Evolutionary conservation across 768 basidiomycete genomes (phyloP).

Genomic region (Boletus rubroflammeus): DNA sequence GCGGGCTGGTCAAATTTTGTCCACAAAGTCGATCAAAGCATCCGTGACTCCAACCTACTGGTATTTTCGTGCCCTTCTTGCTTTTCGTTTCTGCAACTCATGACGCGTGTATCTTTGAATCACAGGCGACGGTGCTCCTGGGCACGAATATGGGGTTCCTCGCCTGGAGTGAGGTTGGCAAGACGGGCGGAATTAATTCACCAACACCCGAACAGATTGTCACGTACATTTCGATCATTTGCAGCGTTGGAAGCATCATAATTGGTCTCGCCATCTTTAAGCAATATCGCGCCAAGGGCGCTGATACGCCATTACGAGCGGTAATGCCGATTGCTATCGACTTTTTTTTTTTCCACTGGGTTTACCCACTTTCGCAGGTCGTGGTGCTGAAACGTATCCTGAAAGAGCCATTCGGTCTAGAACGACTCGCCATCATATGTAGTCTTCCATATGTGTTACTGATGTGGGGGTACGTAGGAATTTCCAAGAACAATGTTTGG

Average conservation of each 20-base stretch:
- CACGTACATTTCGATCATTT: slow-evolving; percentile 28
- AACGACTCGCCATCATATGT: slow-evolving; percentile 38
- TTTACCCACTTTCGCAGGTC: slow-evolving; percentile 17
- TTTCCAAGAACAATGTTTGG: background rate
- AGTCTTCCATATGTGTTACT: slow-evolving; percentile 40
- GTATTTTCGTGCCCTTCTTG: slow-evolving; percentile 4
- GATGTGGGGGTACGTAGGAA: slow-evolving; percentile 35
- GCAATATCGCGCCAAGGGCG: slow-evolving; percentile 32
- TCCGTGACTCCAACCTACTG: slow-evolving; percentile 31
- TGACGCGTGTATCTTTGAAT: background rate
- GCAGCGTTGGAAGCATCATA: slow-evolving; percentile 29
- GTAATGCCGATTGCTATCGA: slow-evolving; percentile 6
- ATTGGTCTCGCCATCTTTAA: slow-evolving; percentile 30
- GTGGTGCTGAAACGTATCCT: slow-evolving; percentile 27
- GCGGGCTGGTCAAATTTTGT: slow-evolving; percentile 29
- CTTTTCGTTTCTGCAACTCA: background rate
- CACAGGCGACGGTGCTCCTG: slow-evolving; percentile 30
- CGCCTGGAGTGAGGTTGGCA: slow-evolving; percentile 12
- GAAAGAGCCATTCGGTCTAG: slow-evolving; percentile 27
- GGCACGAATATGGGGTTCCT: slow-evolving; percentile 25
- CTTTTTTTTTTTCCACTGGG: no score
- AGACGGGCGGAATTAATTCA: background rate
- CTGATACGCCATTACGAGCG: slow-evolving; percentile 30
- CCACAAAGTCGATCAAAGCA: slow-evolving; percentile 29
- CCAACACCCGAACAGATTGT: slow-evolving; percentile 25